Evolutionary conservation across 805 yeast genomes (phyloP), one percentile per base, ranked within the genome.

Genomic region (Myxozyma vanderwaltii): DNA sequence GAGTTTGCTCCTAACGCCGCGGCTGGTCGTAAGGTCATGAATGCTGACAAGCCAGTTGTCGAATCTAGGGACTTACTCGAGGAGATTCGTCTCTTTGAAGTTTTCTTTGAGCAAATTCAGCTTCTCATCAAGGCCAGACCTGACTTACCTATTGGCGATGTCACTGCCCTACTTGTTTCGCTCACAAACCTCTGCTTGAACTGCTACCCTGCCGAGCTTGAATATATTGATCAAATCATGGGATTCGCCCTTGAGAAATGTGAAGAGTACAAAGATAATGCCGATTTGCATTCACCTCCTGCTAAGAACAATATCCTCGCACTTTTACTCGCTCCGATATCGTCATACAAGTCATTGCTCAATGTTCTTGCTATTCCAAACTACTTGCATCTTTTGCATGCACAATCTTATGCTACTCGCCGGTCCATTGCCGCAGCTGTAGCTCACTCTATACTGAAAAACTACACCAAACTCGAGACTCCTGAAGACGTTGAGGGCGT

Each of bases 71-170:
- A 60, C n/a, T 55, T 58, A 46, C 67, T 65, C 17, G 63, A 59
- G 2, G 68, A 65, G 50, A 62, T 70, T 53, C 70, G 77, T 53
- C 71, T 89, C 36, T 89, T 91, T 69, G 79, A 78, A 38, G 78
- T 79, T 17, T 86, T 91, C 70, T 85, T 91, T 84, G 72, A 74
- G 12, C 89, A 88, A 70, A 79, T 88, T 58, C 71, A 77, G 35
- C 79, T 79, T 46, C 70, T 91, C 35, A 77, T 79, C 54, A 77
- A 82, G 49, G 72, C 78, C 8, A 82, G 86, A 60, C 86, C 89
- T 0, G 86, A 84, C 50, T 72, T 90, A n/a, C 76, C 89, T 0
- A 69, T 81, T n/a, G 83, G 81, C 29, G 92, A 88, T 60, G 82
- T 82, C 56, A 80, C 88, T 7, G 77, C 81, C 0, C 76, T 91